Base-by-base conservation (phyloP, 495 filamentous ascomycete species). In the Penicillium longicatenatum region DNA sequence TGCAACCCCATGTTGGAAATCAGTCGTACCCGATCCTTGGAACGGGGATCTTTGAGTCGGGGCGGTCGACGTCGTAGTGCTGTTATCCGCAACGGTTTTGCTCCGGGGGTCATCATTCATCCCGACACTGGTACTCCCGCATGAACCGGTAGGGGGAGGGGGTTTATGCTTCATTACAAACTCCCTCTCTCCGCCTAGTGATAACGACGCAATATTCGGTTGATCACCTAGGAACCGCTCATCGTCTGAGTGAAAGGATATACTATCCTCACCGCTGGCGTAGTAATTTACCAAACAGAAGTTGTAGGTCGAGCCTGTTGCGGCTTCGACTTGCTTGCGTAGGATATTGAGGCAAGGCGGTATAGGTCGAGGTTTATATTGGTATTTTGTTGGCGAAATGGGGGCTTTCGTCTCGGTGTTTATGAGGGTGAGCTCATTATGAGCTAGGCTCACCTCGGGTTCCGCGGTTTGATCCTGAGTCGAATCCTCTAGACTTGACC, bases 201-300 rank as follows among this genome's bases (percentile, higher is more conserved):
- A 85, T 60, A 89, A 78, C 4, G 86, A 89, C 8, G 88, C 87
- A 39, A 93, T 91, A n/a, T 80, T 76, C 14, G 88, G 88, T 16
- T 82, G 70, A 1, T 73, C 49, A 4, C 87, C 89, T 0, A 91
- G 83, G 63, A 93, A 92, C 10, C 80, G 77, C 71, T 91, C 89
- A 62, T 91, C 88, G 60, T 91, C 89, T 35, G 85, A 87, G 66
- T 90, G 87, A 67, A 87, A 93, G 22, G 83, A 75, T 33, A 92
- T 92, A 54, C 84, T 88, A 69, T 91, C 87, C 11, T 80, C 70
- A 2, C 87, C 88, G 26, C 75, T 78, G 31, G 85, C 82, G 70
- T 91, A 91, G 75, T 91, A 92, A 62, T 91, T 92, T 9, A 91
- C 86, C 2, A 92, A 75, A 54, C 82, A 83, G 71, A 90, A 89